Conservation (phyloP, 108 stramenopile species). For the Epithemia pelagica region DNA sequence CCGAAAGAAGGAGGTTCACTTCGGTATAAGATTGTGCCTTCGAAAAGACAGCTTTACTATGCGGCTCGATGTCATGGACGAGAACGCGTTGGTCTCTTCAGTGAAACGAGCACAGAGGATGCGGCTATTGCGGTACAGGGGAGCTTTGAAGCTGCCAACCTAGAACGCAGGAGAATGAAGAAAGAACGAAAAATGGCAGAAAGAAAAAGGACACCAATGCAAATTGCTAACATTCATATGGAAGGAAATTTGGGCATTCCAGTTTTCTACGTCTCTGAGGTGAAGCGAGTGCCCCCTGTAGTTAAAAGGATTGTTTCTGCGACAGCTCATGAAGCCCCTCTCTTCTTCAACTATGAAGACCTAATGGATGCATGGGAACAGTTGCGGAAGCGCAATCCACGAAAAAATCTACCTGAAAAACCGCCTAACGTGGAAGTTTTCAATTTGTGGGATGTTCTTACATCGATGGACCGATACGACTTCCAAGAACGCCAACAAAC, state of each 20-base stretch:
- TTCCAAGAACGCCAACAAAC: neutral
- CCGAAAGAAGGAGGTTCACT: constrained; percentile 60
- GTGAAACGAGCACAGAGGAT: constrained; percentile 36
- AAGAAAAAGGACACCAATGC: constrained; percentile 21
- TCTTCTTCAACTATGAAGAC: constrained; percentile 85
- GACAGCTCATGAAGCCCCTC: constrained; percentile 35
- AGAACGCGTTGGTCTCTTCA: constrained; percentile 70
- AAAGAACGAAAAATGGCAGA: constrained; percentile 26
- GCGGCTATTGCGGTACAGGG: constrained; percentile 31
- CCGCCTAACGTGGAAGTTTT: constrained; percentile 68
- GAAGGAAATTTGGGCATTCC: constrained; percentile 72
- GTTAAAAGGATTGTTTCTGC: constrained; percentile 42
- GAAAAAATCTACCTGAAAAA: constrained; percentile 35
- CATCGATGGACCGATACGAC: constrained; percentile 50
- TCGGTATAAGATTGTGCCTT: constrained; percentile 79
- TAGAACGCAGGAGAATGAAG: constrained; percentile 40
- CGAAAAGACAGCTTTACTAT: constrained; percentile 75
- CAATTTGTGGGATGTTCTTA: constrained; percentile 73
- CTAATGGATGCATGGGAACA: constrained; percentile 57
- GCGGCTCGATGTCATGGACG: constrained; percentile 69
- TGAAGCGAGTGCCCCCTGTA: constrained; percentile 36
- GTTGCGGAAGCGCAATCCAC: constrained; percentile 34
- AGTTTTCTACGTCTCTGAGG: constrained; percentile 60
- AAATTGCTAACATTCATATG: constrained; percentile 52
- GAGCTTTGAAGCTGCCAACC: constrained; percentile 43